These are phyloP conservation scores for Daldinia caldariorum DNA, from an alignment of 495 filamentous ascomycete genomes.

Conservation along the genomic window DNA sequence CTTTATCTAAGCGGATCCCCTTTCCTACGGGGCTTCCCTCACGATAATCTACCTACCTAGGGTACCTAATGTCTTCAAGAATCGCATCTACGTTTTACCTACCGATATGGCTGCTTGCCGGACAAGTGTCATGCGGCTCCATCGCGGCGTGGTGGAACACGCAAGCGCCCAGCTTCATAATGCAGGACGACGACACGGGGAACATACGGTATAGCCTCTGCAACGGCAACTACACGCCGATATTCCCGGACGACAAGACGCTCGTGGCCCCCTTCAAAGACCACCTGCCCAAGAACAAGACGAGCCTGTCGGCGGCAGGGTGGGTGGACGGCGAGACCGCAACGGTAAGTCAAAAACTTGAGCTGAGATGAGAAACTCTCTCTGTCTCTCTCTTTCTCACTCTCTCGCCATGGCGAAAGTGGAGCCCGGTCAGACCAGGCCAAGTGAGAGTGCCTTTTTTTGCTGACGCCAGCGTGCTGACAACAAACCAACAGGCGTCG, in stretches of 20 bases:
- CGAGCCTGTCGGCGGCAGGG: constrained; percentile 41
- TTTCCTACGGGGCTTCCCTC: constrained; percentile 10
- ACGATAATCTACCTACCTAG: too few species aligned
- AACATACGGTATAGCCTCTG: constrained; percentile 45
- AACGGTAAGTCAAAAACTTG: constrained; percentile 28
- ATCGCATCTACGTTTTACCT: constrained; percentile 26
- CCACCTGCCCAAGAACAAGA: constrained; percentile 42
- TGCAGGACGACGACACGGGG: constrained; percentile 46
- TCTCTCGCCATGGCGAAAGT: constrained; percentile 19
- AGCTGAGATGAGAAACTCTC: not conserved
- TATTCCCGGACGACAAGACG: constrained; percentile 42
- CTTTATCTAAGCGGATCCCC: not conserved
- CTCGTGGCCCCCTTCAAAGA: constrained; percentile 27
- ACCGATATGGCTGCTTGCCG: constrained; percentile 42
- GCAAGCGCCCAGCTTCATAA: constrained; percentile 39
- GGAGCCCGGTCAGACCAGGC: constrained; percentile 14
- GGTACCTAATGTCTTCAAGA: constrained; percentile 26
- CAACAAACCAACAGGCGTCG: constrained; percentile 28
- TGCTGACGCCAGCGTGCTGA: constrained; percentile 36
- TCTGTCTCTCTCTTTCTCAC: too few species aligned
- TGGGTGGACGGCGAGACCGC: constrained; percentile 41
- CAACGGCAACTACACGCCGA: constrained; percentile 44
- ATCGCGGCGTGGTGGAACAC: constrained; percentile 47
- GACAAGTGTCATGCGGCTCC: constrained; percentile 40
- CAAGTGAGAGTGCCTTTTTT: constrained; percentile 7